Conservation (phyloP, 1,284 basidiomycete genomes). For the Trichosporon ovoides region DNA sequence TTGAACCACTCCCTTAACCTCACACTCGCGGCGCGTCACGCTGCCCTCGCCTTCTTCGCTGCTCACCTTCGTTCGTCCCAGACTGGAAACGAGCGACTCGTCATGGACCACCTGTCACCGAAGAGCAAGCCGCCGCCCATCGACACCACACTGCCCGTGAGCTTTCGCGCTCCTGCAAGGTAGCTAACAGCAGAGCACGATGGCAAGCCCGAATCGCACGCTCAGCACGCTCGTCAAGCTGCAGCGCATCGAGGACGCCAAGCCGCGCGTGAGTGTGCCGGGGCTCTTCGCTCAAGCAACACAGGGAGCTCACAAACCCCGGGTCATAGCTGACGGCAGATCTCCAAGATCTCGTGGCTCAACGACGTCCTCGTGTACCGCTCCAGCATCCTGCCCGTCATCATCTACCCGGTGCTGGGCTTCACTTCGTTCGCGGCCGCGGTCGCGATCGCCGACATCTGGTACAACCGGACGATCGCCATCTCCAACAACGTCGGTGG, state of each 20-base stretch:
- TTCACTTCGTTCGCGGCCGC: conserved; percentile 65
- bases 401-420: conserved; percentile 62
- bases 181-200: background rate
- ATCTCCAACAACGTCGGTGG: conserved; percentile 46
- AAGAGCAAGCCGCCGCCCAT: conserved; percentile 1
- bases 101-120: background rate
- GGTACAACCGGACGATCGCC: conserved; percentile 38
- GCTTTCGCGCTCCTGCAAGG: background rate
- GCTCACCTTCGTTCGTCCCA: no score
- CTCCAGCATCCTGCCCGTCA: conserved; percentile 55
- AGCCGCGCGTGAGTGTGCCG: conserved; percentile 35
- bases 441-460: conserved; percentile 40
- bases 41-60: no score
- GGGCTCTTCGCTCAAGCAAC: background rate
- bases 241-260: conserved; percentile 42
- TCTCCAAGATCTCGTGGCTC: conserved; percentile 73
- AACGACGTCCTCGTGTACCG: conserved; percentile 73
- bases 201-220: conserved; percentile 13
- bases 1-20: no score
- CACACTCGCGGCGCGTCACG: no score
- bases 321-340: conserved; percentile 15
- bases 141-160: background rate
- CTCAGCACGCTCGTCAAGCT: conserved; percentile 37
- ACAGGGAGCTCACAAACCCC: background rate
- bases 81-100: no score